These are phyloP conservation scores for Cordyceps cicadae DNA, from an alignment of 2,329 filamentous ascomycete genomes.

Conservation along the genomic window DNA sequence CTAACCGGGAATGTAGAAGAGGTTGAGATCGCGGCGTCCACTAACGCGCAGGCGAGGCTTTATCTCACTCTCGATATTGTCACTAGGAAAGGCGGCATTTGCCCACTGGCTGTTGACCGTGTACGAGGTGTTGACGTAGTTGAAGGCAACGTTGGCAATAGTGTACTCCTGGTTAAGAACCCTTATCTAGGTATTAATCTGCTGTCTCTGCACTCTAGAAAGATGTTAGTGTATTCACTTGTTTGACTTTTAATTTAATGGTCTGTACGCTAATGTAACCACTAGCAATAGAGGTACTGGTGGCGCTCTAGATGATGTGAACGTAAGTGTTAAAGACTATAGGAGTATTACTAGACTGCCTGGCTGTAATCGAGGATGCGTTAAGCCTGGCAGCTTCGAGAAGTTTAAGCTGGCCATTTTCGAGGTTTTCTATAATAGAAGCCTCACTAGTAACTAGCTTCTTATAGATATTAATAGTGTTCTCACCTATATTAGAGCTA, in stretches of 20 bases:
- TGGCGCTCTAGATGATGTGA: background rate
- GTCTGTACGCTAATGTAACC: background rate
- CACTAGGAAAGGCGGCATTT: background rate
- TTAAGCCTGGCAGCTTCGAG: background rate
- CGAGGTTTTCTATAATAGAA: background rate
- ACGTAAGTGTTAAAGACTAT: conserved; percentile 3
- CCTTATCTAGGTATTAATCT: background rate
- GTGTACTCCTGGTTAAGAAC: background rate
- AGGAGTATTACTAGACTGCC: background rate
- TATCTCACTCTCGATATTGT: background rate
- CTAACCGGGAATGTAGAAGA: conserved; percentile 36
- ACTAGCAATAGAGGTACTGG: background rate
- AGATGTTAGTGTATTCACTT: background rate
- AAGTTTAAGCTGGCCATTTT: background rate
- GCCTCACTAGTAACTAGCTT: background rate
- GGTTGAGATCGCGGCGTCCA: conserved; percentile 34
- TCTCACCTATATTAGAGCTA: background rate
- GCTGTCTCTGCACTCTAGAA: background rate
- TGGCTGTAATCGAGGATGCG: background rate
- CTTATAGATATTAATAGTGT: background rate
- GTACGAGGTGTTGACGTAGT: conserved; percentile 1
- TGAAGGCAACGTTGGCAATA: background rate
- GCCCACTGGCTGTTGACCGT: background rate
- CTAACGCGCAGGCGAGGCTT: conserved; percentile 30
- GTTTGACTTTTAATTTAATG: too few species aligned